Evolutionary conservation across 148 eudicot genomes (phyloP).

Genomic region (Cornus suecica): DNA sequence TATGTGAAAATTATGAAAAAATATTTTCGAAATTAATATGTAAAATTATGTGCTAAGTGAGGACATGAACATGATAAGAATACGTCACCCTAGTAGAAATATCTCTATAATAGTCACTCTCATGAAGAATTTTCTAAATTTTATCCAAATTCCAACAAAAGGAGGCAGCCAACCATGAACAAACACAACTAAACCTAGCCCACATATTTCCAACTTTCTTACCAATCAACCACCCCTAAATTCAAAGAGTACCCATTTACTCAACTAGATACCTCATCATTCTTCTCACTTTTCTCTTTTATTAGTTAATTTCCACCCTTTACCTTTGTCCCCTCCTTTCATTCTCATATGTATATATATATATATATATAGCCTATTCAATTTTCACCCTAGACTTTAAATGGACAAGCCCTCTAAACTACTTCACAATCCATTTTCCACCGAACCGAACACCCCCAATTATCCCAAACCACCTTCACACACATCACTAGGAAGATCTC

Average conservation of each 20-base stretch:
- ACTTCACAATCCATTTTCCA: neutral
- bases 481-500: neutral
- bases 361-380: no score
- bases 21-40: no score
- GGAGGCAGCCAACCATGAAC: constrained; percentile 18
- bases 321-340: neutral
- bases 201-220: constrained; percentile 13
- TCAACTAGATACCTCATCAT: neutral
- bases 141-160: constrained; percentile 3
- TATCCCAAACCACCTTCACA: neutral
- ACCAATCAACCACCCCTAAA: neutral
- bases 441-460: neutral
- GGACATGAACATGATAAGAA: no score
- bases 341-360: neutral
- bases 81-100: no score
- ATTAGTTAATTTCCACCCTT: no score
- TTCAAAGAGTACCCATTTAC: constrained; percentile 12
- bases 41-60: no score
- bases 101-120: no score
- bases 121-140: no score
- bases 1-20: no score
- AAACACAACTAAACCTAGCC: constrained; percentile 6
- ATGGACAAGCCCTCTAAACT: neutral
- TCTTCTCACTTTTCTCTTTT: neutral
- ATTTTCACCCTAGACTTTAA: neutral